phyloP scores from a whole-genome alignment of 257 asterid species.

The Jaltomata sinuosa region DNA sequence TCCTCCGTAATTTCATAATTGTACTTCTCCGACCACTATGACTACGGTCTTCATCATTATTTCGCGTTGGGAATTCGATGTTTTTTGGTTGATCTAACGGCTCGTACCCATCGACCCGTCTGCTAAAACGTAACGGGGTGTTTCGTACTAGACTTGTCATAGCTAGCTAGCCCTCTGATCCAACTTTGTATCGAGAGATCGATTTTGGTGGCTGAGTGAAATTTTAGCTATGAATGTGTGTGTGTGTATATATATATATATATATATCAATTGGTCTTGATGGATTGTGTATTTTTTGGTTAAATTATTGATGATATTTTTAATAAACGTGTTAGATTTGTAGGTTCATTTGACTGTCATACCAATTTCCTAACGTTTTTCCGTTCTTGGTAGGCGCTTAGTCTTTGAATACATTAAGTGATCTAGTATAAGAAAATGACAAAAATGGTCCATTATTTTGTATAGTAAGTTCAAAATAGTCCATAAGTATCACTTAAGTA shows the following conservation, averaged over 20 bases:
- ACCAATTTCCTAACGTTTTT: background rate
- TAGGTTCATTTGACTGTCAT: background rate
- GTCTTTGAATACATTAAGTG: background rate
- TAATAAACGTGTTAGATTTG: background rate
- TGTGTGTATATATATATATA: background rate
- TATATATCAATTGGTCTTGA: background rate
- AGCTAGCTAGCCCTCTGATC: background rate
- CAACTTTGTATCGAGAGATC: background rate
- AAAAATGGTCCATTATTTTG: background rate
- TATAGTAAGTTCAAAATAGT: background rate
- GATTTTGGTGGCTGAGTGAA: background rate
- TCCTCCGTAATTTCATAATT: slow-evolving; percentile 19
- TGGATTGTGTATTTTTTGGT: background rate
- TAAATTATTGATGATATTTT: background rate
- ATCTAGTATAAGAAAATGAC: background rate
- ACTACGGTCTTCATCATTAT: background rate
- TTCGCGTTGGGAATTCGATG: background rate
- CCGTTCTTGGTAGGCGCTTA: background rate
- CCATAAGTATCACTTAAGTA: background rate
- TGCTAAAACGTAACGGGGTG: slow-evolving; percentile 23
- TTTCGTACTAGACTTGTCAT: slow-evolving; percentile 31
- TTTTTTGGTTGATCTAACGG: background rate
- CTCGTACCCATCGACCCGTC: slow-evolving; percentile 3
- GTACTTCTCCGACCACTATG: slow-evolving; percentile 13
- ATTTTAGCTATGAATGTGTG: background rate